A percentile compares a stretch with the other conserved stretches of the same genome.
Conservation (phyloP, 129 eudicot genomes). For the Arctium minus region DNA sequence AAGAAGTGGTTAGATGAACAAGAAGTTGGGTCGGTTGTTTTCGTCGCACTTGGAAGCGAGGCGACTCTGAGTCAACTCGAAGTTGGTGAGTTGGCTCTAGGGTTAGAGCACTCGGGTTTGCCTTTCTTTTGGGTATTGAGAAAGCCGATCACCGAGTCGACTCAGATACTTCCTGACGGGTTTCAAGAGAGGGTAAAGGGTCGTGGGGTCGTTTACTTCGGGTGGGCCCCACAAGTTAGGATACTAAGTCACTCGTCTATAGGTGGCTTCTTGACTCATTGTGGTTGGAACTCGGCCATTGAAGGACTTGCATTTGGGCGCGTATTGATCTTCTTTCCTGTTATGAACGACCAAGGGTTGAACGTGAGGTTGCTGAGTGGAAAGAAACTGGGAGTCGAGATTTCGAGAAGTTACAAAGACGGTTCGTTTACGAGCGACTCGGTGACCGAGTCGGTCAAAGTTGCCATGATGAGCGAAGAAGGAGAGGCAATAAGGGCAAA, state of each 20-base stretch:
- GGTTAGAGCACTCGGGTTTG: constrained; percentile 49
- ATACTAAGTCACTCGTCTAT: constrained; percentile 58
- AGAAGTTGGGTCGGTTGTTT: constrained; percentile 38
- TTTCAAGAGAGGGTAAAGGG: constrained; percentile 39
- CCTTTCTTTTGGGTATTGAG: constrained; percentile 79
- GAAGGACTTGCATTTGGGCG: constrained; percentile 72
- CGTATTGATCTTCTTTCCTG: constrained; percentile 65
- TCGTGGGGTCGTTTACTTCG: constrained; percentile 45
- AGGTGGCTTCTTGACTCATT: constrained; percentile 78
- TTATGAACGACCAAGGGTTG: constrained; percentile 84
- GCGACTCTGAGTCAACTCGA: constrained; percentile 46
- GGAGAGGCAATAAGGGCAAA: constrained; percentile 50
- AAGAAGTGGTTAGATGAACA: constrained; percentile 53
- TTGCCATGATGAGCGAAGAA: constrained; percentile 51
- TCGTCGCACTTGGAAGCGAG: constrained; percentile 76
- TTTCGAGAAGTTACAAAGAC: constrained; percentile 45
- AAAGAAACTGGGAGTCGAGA: constrained; percentile 66
- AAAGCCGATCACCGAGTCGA: constrained; percentile 37
- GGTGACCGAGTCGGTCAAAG: constrained; percentile 48
- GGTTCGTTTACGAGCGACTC: constrained; percentile 59
- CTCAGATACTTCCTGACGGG: constrained; percentile 50
- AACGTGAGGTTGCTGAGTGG: constrained; percentile 54
- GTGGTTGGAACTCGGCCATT: constrained; percentile 86
- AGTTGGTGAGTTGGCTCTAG: constrained; percentile 61
- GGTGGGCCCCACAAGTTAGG: constrained; percentile 87